Percentiles rank a stretch among this genome's conserved stretches.
Conservation (phyloP, 2,329 filamentous ascomycete genomes). For the Mariannaea elegans region DNA sequence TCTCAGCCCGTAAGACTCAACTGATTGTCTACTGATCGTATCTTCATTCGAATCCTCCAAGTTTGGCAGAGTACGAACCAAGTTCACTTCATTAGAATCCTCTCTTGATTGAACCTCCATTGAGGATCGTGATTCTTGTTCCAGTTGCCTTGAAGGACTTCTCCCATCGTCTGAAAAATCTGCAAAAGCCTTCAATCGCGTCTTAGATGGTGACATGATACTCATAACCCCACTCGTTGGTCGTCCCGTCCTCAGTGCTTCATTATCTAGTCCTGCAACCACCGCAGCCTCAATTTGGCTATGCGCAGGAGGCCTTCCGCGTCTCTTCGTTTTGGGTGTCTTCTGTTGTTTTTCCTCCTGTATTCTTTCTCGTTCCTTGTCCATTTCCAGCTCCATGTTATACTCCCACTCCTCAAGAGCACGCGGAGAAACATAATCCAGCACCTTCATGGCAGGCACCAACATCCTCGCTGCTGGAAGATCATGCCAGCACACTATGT, state of each 20-base stretch:
- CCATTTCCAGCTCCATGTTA: constrained; percentile 52
- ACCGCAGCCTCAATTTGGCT: constrained; percentile 45
- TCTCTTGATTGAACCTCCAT: constrained; percentile 8
- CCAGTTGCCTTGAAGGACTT: constrained; percentile 41
- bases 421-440: constrained; percentile 67
- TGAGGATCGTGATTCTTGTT: constrained; percentile 31
- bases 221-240: constrained; percentile 46
- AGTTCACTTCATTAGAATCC: constrained; percentile 1
- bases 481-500: constrained; percentile 65
- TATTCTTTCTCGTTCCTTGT: constrained; percentile 47
- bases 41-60: background rate
- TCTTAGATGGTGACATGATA: constrained; percentile 48
- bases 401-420: constrained; percentile 67
- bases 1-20: background rate
- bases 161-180: constrained; percentile 42
- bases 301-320: constrained; percentile 43
- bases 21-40: background rate
- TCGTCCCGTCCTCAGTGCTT: constrained; percentile 30
- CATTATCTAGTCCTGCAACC: constrained; percentile 38
- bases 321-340: constrained; percentile 28
- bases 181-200: constrained; percentile 42
- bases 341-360: constrained; percentile 32
- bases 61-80: background rate
- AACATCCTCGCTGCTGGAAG: constrained; percentile 57
- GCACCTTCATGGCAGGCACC: constrained; percentile 57